Percentiles rank a stretch among this genome's conserved stretches.
These are phyloP conservation scores for Poa annua DNA, from an alignment of 176 grass and related monocot species.

Conservation along the genomic window DNA sequence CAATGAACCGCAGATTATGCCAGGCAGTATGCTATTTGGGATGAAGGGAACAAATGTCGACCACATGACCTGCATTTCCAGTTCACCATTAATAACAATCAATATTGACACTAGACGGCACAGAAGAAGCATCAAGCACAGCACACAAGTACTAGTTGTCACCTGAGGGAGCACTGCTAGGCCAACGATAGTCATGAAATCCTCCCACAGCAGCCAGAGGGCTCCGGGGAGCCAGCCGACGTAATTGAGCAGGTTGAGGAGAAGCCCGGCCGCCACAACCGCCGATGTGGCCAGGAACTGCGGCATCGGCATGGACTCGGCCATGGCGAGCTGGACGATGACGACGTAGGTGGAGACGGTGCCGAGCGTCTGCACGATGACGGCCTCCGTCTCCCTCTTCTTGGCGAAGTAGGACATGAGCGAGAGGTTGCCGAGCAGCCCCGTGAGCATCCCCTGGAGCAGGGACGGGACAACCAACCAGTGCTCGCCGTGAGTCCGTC, in stretches of 20 bases:
- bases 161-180: constrained; percentile 93
- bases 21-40: constrained; percentile 85
- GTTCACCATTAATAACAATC: neutral
- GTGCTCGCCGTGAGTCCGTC: no score
- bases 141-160: neutral
- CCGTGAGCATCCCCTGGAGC: constrained; percentile 91
- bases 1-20: constrained; percentile 59
- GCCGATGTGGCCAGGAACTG: constrained; percentile 63
- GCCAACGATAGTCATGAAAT: constrained; percentile 85
- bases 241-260: constrained; percentile 92
- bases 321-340: constrained; percentile 85
- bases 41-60: constrained; percentile 94
- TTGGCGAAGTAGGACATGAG: constrained; percentile 93
- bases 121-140: neutral
- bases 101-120: neutral
- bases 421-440: constrained; percentile 89
- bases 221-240: constrained; percentile 60
- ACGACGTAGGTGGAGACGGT: constrained; percentile 82
- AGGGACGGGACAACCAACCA: no score
- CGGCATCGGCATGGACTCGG: constrained; percentile 77
- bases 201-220: constrained; percentile 84
- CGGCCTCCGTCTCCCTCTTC: constrained; percentile 92
- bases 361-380: constrained; percentile 80
- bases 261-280: constrained; percentile 68
- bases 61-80: constrained; percentile 88